These are phyloP conservation scores for Mrakia blollopis DNA, from an alignment of 768 basidiomycete genomes.

Conservation along the genomic window DNA sequence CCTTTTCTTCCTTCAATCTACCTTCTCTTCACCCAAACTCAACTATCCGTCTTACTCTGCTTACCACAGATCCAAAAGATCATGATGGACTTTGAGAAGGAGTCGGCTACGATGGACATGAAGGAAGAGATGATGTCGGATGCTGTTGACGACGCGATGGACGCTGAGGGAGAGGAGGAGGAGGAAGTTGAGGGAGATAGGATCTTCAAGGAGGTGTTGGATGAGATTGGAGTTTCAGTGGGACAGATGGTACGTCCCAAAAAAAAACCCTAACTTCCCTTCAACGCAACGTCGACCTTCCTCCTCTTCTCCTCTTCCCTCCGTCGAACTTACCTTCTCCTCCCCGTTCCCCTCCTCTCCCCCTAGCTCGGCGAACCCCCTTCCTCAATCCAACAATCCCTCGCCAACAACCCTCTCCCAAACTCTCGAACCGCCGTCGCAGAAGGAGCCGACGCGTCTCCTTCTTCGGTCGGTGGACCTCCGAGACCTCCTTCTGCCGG, in stretches of 20 bases:
- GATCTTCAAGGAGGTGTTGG: slow-evolving; percentile 90
- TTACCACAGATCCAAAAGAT: slow-evolving; percentile 72
- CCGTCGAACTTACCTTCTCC: not conserved
- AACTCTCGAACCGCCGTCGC: slow-evolving; percentile 74
- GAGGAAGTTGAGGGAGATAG: slow-evolving; percentile 95
- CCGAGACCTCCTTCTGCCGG: slow-evolving; percentile 38
- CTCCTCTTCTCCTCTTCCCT: not conserved
- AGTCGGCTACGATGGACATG: slow-evolving; percentile 99
- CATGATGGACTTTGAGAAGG: slow-evolving; percentile 97
- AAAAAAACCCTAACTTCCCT: no score
- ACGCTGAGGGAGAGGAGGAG: slow-evolving; percentile 74
- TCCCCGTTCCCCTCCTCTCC: not conserved
- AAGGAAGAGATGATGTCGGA: slow-evolving; percentile 99
- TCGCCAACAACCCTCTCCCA: slow-evolving; percentile 57
- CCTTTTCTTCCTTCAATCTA: not conserved
- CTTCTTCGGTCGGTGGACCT: slow-evolving; percentile 46
- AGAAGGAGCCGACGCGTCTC: slow-evolving; percentile 58
- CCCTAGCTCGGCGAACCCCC: slow-evolving; percentile 83
- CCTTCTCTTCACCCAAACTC: not conserved
- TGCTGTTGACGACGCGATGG: slow-evolving; percentile 95
- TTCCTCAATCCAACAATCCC: slow-evolving; percentile 56
- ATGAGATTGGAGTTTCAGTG: slow-evolving; percentile 90
- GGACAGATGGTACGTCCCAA: slow-evolving; percentile 62
- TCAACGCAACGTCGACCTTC: not conserved
- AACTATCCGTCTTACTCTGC: not conserved